Evolutionary conservation across 179 eudicot genomes (phyloP), one percentile per base, ranked within the genome.

Genomic region (Pouteria campechiana): DNA sequence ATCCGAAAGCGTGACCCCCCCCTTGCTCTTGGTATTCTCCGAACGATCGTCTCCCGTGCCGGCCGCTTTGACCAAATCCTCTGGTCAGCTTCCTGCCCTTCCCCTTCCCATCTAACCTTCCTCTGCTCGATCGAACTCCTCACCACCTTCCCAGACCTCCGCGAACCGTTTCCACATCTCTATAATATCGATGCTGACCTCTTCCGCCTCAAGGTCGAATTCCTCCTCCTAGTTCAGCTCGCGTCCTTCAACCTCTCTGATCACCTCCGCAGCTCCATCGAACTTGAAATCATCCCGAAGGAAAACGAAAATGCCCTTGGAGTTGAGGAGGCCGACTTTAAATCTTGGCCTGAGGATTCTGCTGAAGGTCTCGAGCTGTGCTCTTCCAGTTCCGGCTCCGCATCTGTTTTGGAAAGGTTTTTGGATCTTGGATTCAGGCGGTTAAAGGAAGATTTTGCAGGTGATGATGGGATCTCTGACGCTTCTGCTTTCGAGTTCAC

Each of bases 1-100:
- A 93, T 89, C 61, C 87, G 82, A 21, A 69, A 55, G 60, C 76
- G 79, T 5, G 65, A 78, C 53, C 93, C 89, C 22, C 63, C 58
- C 46, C 65, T 89, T 11, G 83, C 95, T 16, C 77, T 76, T 32
- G 50, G 86, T 14, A 46, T 89, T 25, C 84, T 89, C 9, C 93
- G 81, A 48, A 74, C 83, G 2, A 41, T 81, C 19, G 77, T 89
- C 29, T 59, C 82, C 29, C 36, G 42, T 53, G 83, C 72, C 25
- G 89, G 81, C 32, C 58, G 56, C 43, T 49, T 75, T 44, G 63
- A 61, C 14, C 35, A 60, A 23, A 36, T 70, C 40, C 25, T 69
- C 10, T 85, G 76, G 66, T 81, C 93, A 24, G 49, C 55, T 5
- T 73, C 74, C 7, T 82, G 85, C 32, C 61, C 95, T 4, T 66